Base-by-base conservation (phyloP, 225 moss, liverwort and hornwort species). In the Rhytidiadelphus loreus region DNA sequence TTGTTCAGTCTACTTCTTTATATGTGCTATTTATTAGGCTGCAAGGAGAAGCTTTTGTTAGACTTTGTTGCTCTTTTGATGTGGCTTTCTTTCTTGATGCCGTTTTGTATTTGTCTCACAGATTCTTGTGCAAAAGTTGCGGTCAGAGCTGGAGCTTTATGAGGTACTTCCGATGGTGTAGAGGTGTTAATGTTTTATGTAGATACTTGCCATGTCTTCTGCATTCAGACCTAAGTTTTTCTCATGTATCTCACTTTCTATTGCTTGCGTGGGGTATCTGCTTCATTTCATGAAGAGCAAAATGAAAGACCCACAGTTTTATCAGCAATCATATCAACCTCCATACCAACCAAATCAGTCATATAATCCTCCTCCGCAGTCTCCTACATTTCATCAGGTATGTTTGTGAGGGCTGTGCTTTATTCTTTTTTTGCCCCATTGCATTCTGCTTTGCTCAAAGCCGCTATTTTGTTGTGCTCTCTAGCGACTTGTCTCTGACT, bases 101-200 rank as follows among this genome's bases (percentile, higher is more conserved):
- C 33, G 44, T 59, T 88, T 69, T 88, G 7, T 55, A 56, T 84
- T 68, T 88, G 60, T 73, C 68, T 61, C 57, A 82, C 95, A 98
- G 98, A 98, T 97, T 85, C 92, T 99, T 74, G 95, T 99, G 88
- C 99, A 97, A 88, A 97, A 94, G 89, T 85, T 99, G 86, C 97
- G 99, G 55, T 97, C 99, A 88, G 99, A 99, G 90, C 90, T 96
- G 93, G 96, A 94, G 88, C 96, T 99, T 85, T 96, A 94, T 62
- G 99, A 99, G 97, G 97, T 95, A 95, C 85, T 75, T 83, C 60
- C 53, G 25, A 89, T 44, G 19, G 21, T 84, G 58, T 74, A 22
- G 74, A 65, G 25, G 35, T 71, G 57, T 76, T 26, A 12, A 16
- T 72, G 59, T 23, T 87, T 65, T 22, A 59, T 70, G n/a, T 32